phyloP scores from a whole-genome alignment of 441 rosid genomes.

The Codiaeum variegatum region DNA sequence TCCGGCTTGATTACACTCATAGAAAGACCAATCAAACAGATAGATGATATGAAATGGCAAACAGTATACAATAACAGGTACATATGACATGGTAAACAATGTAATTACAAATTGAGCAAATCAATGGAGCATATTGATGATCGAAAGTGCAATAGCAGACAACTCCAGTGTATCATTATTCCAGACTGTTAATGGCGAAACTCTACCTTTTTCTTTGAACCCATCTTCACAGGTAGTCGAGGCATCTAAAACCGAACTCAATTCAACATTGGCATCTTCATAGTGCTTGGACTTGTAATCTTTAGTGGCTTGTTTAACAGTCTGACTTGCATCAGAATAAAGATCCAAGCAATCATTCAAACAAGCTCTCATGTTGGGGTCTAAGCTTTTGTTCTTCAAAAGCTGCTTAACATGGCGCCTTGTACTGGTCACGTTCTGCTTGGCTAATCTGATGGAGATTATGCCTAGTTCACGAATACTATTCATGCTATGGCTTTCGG shows the following conservation, averaged over 20 bases:
- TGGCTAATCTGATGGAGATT: slow-evolving; percentile 40
- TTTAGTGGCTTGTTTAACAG: slow-evolving; percentile 30
- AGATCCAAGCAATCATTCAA: slow-evolving; percentile 47
- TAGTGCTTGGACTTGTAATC: slow-evolving; percentile 38
- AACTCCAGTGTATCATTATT: slow-evolving; percentile 37
- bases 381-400: slow-evolving; percentile 30
- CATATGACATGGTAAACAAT: no score
- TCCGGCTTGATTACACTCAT: no score
- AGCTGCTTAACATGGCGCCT: slow-evolving; percentile 31
- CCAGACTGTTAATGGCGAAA: slow-evolving; percentile 39
- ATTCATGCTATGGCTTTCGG: slow-evolving; percentile 26
- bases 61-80: no score
- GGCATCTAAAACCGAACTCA: slow-evolving; percentile 50
- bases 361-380: slow-evolving; percentile 30
- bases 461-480: slow-evolving; percentile 42
- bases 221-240: slow-evolving; percentile 61
- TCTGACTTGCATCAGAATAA: slow-evolving; percentile 42
- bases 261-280: slow-evolving; percentile 38
- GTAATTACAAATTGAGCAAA: neutral
- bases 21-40: no score
- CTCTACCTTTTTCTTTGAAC: slow-evolving; percentile 36
- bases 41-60: no score
- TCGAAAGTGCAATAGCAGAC: slow-evolving; percentile 49
- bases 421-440: slow-evolving; percentile 36
- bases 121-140: slow-evolving; percentile 39